These are phyloP conservation scores for Selenicereus undatus DNA, from an alignment of 148 eudicot genomes.

Conservation along the genomic window DNA sequence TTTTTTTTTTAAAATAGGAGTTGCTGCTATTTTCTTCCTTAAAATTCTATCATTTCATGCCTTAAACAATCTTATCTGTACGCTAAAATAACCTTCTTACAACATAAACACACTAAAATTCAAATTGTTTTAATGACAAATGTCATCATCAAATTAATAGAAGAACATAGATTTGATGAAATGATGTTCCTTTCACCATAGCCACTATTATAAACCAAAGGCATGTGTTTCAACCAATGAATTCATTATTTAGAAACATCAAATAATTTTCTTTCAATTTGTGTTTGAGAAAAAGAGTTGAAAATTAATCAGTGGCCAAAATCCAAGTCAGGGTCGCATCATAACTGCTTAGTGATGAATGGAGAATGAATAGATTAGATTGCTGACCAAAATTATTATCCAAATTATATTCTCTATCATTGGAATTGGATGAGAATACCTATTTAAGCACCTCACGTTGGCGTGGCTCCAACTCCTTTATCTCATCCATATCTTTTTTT, in stretches of 20 bases:
- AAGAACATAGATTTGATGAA: not conserved
- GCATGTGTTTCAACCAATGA: not conserved
- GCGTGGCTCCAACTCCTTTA: conserved; percentile 25
- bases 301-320: not conserved
- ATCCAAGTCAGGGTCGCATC: conserved; percentile 24
- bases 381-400: not conserved
- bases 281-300: not conserved
- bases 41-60: not conserved
- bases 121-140: no score
- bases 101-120: no score
- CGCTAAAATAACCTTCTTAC: not conserved
- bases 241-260: not conserved
- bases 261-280: no score
- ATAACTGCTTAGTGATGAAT: not conserved
- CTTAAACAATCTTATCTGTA: no score
- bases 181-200: no score
- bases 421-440: not conserved
- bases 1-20: no score
- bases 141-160: no score
- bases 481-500: not conserved
- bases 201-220: no score
- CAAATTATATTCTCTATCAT: not conserved
- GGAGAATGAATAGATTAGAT: not conserved
- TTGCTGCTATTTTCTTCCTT: no score
- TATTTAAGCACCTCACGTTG: conserved; percentile 1